Evolutionary conservation across 306 rosid genomes (phyloP).

Genomic region (Fagus crenata): DNA sequence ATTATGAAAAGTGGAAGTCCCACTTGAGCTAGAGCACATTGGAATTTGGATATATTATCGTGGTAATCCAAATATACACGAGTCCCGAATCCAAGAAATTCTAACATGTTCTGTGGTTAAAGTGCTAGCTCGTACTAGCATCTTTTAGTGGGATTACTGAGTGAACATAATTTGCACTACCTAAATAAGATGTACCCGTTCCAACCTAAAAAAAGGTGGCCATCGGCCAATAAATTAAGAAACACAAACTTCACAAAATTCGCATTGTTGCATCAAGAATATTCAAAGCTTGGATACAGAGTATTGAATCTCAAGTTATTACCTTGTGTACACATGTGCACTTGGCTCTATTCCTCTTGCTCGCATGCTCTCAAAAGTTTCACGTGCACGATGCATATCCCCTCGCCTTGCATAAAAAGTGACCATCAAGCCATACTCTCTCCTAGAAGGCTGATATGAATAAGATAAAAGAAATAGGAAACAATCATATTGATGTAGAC

Average conservation of each 20-base stretch:
- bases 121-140: background rate
- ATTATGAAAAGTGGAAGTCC: no score
- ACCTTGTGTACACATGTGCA: conserved; percentile 91
- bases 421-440: conserved; percentile 90
- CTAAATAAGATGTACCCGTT: conserved; percentile 6
- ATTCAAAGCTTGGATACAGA: conserved; percentile 19
- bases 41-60: background rate
- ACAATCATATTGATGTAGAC: background rate
- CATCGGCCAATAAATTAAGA: conserved; percentile 13
- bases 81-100: background rate
- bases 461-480: conserved; percentile 26
- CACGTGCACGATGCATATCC: conserved; percentile 92
- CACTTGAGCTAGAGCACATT: no score
- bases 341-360: conserved; percentile 95
- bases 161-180: background rate
- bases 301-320: conserved; percentile 21
- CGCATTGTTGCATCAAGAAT: conserved; percentile 18
- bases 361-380: conserved; percentile 91
- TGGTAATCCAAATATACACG: background rate
- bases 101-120: background rate
- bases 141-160: background rate
- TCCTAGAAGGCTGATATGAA: conserved; percentile 79
- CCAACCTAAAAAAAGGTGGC: conserved; percentile 7
- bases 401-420: conserved; percentile 93
- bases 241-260: conserved; percentile 6